Conservation (phyloP, 371 early-diverging fungal genomes). For the Rhizopus microsporus region DNA sequence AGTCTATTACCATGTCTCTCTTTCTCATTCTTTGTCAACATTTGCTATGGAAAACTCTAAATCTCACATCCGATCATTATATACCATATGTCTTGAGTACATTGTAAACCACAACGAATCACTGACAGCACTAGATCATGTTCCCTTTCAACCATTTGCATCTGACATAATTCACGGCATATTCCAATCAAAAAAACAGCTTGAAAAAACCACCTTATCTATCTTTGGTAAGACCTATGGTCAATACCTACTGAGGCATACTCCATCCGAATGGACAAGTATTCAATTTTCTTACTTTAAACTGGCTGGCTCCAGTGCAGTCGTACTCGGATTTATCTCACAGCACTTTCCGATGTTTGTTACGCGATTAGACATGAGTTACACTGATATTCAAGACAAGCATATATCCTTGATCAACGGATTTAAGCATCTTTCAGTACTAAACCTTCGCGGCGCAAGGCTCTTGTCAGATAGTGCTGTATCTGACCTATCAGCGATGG, state of each 20-base stretch:
- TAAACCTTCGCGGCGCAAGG: background rate
- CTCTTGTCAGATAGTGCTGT: conserved; percentile 12
- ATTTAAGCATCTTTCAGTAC: conserved; percentile 10
- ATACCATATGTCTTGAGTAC: conserved; percentile 25
- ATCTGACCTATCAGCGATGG: conserved; percentile 5
- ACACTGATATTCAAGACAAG: conserved; percentile 6
- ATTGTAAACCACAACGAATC: conserved; percentile 18
- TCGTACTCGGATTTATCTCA: background rate
- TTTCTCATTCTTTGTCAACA: background rate
- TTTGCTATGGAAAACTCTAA: no score
- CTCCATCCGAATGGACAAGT: background rate
- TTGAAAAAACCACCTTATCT: conserved; percentile 15
- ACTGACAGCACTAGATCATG: conserved; percentile 13
- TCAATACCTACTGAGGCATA: background rate
- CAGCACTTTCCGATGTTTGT: conserved; percentile 10
- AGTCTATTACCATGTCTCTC: no score
- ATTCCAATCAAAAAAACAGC: conserved; percentile 9
- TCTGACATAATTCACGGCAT: conserved; percentile 9
- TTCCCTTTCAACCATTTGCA: conserved; percentile 21
- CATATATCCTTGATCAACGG: conserved; percentile 6
- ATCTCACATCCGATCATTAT: conserved; percentile 9
- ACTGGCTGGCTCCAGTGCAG: background rate
- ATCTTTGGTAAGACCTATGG: conserved; percentile 12
- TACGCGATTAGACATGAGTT: conserved; percentile 6
- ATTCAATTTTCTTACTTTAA: background rate